phyloP scores from a whole-genome alignment of 163 green algal species.

The Scenedesmus sp. region DNA sequence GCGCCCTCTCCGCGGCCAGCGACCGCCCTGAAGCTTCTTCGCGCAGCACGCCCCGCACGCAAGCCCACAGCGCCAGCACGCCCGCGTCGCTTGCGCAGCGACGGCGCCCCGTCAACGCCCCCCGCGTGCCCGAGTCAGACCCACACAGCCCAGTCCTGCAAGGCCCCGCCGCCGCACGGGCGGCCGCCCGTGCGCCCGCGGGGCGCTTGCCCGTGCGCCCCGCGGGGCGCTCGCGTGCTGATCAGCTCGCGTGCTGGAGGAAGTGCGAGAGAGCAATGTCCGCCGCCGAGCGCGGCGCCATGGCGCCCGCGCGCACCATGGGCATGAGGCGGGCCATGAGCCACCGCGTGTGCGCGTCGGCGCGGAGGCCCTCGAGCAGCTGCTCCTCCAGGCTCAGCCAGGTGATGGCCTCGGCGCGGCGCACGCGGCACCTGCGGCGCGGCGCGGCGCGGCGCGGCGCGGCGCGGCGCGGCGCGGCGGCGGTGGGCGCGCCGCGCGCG shows the following conservation, averaged over 20 bases:
- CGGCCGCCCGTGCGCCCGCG: too few species aligned
- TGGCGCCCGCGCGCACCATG: conserved; percentile 4
- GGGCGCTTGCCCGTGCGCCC: too few species aligned
- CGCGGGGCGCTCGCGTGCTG: too few species aligned
- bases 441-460: neutral
- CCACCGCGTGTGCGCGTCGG: neutral
- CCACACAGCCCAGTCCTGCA: neutral
- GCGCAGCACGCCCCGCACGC: too few species aligned
- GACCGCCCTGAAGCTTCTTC: too few species aligned
- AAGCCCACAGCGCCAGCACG: too few species aligned
- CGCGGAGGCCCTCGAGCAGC: conserved; percentile 32
- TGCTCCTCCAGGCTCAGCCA: conserved; percentile 37
- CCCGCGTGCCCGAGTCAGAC: too few species aligned
- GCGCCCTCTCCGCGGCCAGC: too few species aligned
- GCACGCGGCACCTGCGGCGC: conserved; percentile 12
- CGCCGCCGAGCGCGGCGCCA: conserved; percentile 33
- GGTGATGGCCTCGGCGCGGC: conserved; percentile 1
- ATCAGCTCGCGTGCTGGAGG: conserved; percentile 18
- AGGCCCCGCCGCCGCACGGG: too few species aligned
- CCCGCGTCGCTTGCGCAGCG: too few species aligned
- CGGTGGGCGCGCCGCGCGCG: neutral
- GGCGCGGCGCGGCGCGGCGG: neutral
- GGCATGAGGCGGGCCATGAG: conserved; percentile 36
- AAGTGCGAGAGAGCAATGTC: conserved; percentile 38
- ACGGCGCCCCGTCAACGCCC: too few species aligned